phyloP scores from a whole-genome alignment of 495 filamentous ascomycete genomes.

The Evernia prunastri region DNA sequence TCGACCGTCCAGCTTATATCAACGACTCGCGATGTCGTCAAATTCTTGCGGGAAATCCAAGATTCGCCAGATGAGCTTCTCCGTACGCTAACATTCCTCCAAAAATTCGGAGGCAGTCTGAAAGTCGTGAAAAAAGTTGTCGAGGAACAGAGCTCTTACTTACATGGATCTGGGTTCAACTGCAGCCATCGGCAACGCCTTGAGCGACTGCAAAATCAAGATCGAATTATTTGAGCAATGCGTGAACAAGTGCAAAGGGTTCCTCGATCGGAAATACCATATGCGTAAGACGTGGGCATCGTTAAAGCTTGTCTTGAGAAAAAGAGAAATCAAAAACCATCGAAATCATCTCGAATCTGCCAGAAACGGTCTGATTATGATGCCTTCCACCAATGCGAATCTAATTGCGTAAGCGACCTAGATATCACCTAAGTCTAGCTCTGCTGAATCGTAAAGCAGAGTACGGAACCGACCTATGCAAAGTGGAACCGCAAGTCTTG shows the following conservation, averaged over 20 bases:
- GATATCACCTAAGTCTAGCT: not conserved
- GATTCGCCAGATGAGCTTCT: not conserved
- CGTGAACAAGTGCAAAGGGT: not conserved
- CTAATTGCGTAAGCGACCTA: not conserved
- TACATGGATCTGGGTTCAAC: not conserved
- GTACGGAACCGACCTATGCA: too few relatives aligned
- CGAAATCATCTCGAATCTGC: too few relatives aligned
- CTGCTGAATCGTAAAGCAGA: not conserved
- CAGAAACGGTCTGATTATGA: too few relatives aligned
- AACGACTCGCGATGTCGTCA: not conserved
- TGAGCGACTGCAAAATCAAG: not conserved
- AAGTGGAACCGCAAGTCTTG: too few relatives aligned
- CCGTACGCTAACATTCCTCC: not conserved
- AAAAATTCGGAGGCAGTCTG: not conserved
- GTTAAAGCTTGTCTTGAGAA: not conserved
- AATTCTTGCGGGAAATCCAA: not conserved
- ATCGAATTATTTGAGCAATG: not conserved
- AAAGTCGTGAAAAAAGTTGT: not conserved
- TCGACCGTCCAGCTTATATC: not conserved
- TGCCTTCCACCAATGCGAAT: not conserved
- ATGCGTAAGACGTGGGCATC: not conserved
- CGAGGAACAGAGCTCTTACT: not conserved
- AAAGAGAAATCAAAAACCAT: not conserved
- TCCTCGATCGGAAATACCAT: not conserved
- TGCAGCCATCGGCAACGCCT: not conserved